A percentile compares a stretch with the other conserved stretches of the same genome.
Conservation (phyloP, 2,329 filamentous ascomycete genomes). For the Coniochaeta hoffmannii region DNA sequence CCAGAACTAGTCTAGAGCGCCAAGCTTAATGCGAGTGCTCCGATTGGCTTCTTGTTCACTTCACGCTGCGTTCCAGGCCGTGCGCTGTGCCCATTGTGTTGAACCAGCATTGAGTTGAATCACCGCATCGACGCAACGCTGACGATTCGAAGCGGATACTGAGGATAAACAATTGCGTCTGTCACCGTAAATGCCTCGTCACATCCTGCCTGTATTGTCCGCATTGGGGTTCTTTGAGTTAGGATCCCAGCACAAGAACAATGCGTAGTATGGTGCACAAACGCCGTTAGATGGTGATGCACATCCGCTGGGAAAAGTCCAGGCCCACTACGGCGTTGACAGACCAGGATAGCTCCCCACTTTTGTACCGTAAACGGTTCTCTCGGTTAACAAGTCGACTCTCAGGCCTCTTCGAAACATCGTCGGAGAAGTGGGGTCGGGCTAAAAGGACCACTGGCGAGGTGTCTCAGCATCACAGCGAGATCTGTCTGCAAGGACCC, state of each 20-base stretch:
- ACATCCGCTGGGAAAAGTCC: too few relatives aligned
- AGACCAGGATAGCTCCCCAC: not conserved
- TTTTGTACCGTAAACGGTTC: not conserved
- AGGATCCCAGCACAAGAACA: not conserved
- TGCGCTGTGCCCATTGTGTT: not conserved
- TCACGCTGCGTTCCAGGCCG: not conserved
- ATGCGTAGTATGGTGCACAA: too few relatives aligned
- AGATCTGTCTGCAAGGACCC: not conserved
- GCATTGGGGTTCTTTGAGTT: not conserved
- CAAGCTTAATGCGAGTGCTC: not conserved
- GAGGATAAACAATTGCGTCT: not conserved
- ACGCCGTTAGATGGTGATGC: too few relatives aligned
- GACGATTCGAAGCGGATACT: not conserved
- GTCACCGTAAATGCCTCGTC: not conserved
- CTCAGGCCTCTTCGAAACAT: constrained; percentile 1
- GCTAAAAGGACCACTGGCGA: not conserved
- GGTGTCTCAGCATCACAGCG: not conserved
- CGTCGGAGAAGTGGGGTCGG: not conserved
- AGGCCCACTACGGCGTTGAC: not conserved
- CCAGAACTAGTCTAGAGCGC: not conserved
- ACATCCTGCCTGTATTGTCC: not conserved
- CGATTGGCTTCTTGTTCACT: not conserved
- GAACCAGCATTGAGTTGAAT: not conserved
- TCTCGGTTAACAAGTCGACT: constrained; percentile 1
- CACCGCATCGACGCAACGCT: not conserved